These are phyloP conservation scores for Talaromyces sp. DNA, from an alignment of 2,329 filamentous ascomycete species.

Conservation along the genomic window DNA sequence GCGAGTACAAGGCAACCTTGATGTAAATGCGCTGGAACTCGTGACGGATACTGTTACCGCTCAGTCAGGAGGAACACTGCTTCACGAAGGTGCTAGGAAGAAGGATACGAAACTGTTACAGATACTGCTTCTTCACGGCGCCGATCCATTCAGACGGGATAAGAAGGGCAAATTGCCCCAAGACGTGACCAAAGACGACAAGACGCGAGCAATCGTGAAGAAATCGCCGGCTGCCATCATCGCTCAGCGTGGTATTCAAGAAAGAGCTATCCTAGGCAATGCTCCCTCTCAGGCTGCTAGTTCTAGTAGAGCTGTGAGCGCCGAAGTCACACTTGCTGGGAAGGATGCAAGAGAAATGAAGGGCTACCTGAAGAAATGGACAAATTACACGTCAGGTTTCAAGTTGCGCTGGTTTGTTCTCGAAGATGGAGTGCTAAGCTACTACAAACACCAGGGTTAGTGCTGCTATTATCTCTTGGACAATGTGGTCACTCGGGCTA, in stretches of 20 bases:
- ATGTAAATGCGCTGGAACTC: conserved; percentile 89
- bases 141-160: conserved; percentile 91
- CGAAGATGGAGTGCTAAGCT: conserved; percentile 94
- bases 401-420: conserved; percentile 97
- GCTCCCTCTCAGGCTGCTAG: conserved; percentile 57
- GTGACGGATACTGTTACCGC: conserved; percentile 73
- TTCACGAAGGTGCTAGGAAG: conserved; percentile 89
- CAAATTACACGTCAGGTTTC: conserved; percentile 95
- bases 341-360: conserved; percentile 96
- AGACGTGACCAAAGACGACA: conserved; percentile 93
- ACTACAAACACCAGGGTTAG: conserved; percentile 89
- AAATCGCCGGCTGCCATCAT: conserved; percentile 90
- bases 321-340: conserved; percentile 58
- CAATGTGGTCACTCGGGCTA: neutral
- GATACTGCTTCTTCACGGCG: conserved; percentile 84
- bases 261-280: conserved; percentile 89
- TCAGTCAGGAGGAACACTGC: conserved; percentile 80
- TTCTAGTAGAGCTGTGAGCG: conserved; percentile 33
- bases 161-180: conserved; percentile 93
- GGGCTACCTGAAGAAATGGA: conserved; percentile 99
- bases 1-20: conserved; percentile 77
- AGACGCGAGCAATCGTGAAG: conserved; percentile 82
- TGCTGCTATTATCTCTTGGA: neutral
- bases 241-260: conserved; percentile 91
- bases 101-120: conserved; percentile 86